phyloP scores from a whole-genome alignment of 2,329 filamentous ascomycete genomes.

The Fusarium euwallaceae region DNA sequence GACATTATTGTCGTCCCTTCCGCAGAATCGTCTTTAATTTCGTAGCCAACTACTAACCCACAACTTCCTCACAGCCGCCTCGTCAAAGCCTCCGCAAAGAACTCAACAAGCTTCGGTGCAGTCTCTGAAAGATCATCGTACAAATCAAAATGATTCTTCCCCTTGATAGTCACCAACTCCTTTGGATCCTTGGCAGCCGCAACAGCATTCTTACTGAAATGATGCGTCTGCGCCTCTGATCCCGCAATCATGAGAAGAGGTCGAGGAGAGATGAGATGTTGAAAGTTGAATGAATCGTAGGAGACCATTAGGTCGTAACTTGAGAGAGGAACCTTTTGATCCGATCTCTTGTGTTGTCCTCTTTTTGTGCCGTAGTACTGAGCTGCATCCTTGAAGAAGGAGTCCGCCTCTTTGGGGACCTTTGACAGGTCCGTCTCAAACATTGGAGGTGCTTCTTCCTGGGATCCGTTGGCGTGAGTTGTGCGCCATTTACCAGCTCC shows the following conservation, averaged over 20 bases:
- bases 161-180: neutral
- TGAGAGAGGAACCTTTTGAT: neutral
- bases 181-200: neutral
- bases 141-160: slow-evolving; percentile 4
- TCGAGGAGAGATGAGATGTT: neutral
- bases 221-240: neutral
- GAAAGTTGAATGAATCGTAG: neutral
- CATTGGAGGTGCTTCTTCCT: neutral
- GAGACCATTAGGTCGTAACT: neutral
- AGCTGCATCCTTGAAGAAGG: neutral
- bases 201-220: neutral
- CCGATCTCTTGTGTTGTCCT: neutral
- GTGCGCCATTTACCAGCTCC: neutral
- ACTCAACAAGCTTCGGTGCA: neutral
- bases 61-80: neutral
- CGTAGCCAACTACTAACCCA: neutral
- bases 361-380: neutral
- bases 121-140: slow-evolving; percentile 2
- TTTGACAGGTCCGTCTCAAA: neutral
- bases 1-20: neutral
- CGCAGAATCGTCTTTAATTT: neutral
- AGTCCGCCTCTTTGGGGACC: neutral
- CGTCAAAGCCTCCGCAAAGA: neutral
- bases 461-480: neutral
- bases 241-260: neutral